These are phyloP conservation scores for Agaricus subrufescens DNA, from an alignment of 768 basidiomycete genomes.

Conservation along the genomic window DNA sequence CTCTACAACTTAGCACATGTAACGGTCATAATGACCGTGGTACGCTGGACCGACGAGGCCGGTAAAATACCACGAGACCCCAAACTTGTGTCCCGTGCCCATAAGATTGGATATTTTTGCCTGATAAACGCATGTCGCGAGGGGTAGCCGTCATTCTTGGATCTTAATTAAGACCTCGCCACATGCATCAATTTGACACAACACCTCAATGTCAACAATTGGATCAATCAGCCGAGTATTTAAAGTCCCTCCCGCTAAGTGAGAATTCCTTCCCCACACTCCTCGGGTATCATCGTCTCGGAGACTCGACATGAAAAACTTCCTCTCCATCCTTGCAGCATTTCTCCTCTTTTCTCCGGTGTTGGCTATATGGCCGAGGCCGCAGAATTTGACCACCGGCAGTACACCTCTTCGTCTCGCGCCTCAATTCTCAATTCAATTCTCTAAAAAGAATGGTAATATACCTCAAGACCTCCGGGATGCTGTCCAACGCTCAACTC, in stretches of 20 bases:
- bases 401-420: slow-evolving; percentile 41
- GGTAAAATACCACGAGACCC: no score
- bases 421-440: slow-evolving; percentile 43
- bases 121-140: no score
- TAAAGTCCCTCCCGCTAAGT: neutral
- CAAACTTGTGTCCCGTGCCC: no score
- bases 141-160: no score
- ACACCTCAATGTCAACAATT: neutral
- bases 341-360: slow-evolving; percentile 12
- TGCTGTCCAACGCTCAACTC: slow-evolving; percentile 48
- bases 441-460: slow-evolving; percentile 22
- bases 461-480: slow-evolving; percentile 53
- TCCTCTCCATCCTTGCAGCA: slow-evolving; percentile 2
- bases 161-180: neutral
- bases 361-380: slow-evolving; percentile 43
- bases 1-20: no score
- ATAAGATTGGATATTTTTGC: no score
- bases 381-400: slow-evolving; percentile 39
- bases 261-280: neutral
- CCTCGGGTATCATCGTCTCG: neutral
- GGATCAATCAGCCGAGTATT: neutral
- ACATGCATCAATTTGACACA: neutral
- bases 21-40: no score
- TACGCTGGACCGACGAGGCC: no score
- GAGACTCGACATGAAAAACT: neutral